These are phyloP conservation scores for Penicilliopsis zonata DNA, from an alignment of 495 filamentous ascomycete genomes.

Conservation along the genomic window DNA sequence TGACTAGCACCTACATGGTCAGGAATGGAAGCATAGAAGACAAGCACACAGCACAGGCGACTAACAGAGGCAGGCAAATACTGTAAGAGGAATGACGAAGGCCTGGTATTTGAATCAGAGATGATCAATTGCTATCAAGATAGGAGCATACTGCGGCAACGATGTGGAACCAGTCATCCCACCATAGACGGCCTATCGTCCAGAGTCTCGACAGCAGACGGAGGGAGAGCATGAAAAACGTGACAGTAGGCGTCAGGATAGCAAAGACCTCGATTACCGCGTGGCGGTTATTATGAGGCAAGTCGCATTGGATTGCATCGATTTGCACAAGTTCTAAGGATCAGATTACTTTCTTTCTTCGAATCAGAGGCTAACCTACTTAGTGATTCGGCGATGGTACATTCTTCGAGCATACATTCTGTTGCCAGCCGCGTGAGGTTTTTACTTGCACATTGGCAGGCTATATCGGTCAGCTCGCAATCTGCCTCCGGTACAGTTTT, in stretches of 20 bases:
- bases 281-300: slow-evolving; percentile 5
- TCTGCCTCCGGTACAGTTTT: neutral
- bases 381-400: neutral
- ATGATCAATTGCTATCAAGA: too few relatives aligned
- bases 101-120: too few relatives aligned
- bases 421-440: neutral
- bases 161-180: slow-evolving; percentile 9
- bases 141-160: slow-evolving; percentile 4
- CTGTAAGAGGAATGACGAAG: slow-evolving; percentile 1
- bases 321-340: slow-evolving; percentile 1
- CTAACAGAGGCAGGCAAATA: slow-evolving; percentile 4
- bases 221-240: slow-evolving; percentile 1
- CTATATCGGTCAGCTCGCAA: neutral
- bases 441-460: neutral
- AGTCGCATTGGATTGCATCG: slow-evolving; percentile 4
- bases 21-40: neutral
- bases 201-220: slow-evolving; percentile 4
- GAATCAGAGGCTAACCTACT: too few relatives aligned
- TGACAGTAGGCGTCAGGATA: neutral
- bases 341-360: too few relatives aligned
- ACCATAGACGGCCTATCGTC: slow-evolving; percentile 5
- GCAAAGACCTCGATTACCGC: slow-evolving; percentile 1
- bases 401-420: neutral
- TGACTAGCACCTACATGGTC: slow-evolving; percentile 1
- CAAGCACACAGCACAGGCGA: neutral